Base-by-base conservation (phyloP, 2,329 filamentous ascomycete genomes). In the Penicillium vulpinum region DNA sequence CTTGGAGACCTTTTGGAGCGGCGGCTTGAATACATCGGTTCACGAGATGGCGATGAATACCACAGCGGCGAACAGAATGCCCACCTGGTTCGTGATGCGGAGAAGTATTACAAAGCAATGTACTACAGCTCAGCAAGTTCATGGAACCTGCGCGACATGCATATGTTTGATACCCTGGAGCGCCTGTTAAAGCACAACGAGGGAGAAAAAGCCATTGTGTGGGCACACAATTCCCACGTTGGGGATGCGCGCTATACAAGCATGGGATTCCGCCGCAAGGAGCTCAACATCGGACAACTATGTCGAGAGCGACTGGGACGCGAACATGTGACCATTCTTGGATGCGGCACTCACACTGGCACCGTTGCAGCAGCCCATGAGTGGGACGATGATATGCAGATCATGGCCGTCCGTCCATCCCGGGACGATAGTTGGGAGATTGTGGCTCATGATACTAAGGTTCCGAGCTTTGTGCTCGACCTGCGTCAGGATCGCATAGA, bases 241-340 rank as follows among this genome's bases (percentile, higher is more conserved):
- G 81, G 80, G n/a, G 81, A 83, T 61, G 81, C 81, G n/a, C 73
- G 81, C 16, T 77, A 74, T 33, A 83, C 80, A 6, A 77, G 75
- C 53, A 82, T 82, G 80, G 77, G 79, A 10, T 69, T 64, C 33
- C 64, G 70, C 3, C 68, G 73, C 18, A 74, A 75, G 8, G 78
- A 82, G 64, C 64, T 82, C 46, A 83, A 82, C 59, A 71, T 83
- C n/a, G 81, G 81, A 0, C 81, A 83, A 66, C 67, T 83, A n/a
- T 82, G 79, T 64, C 76, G 78, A 24, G 75, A 82, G 63, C 62
- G 70, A 11, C 76, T 77, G 55, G 76, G 73, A 28, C 65, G 70
- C 35, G 67, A 73, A 3, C 70, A 78, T 29, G 76, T 79, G 16
- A 70, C 71, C 5, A 74, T 79, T 55, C 65, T 80, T 49, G 81